Percentiles rank a stretch among this genome's conserved stretches.
phyloP scores from a whole-genome alignment of 257 asterid species.

The Prunella vulgaris region DNA sequence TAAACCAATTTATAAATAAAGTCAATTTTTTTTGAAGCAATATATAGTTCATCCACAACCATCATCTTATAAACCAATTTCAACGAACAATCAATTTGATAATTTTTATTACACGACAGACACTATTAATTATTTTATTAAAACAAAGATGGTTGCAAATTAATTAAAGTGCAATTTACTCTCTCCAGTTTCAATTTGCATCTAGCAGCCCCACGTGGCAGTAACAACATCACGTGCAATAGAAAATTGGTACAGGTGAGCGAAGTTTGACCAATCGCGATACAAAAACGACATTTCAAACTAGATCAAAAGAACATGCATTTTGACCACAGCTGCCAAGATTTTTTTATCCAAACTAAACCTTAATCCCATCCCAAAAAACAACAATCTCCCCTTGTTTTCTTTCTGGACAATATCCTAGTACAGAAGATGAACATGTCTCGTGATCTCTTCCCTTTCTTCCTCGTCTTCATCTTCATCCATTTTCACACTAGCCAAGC shows the following conservation, averaged over 20 bases:
- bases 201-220: not conserved
- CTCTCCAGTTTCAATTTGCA: too few relatives aligned
- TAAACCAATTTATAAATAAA: too few relatives aligned
- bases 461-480: slow-evolving; percentile 10
- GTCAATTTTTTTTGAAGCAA: too few relatives aligned
- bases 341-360: slow-evolving; percentile 21
- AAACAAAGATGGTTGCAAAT: too few relatives aligned
- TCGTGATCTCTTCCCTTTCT: not conserved
- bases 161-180: too few relatives aligned
- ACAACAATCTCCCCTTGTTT: not conserved
- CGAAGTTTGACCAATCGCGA: not conserved
- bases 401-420: not conserved
- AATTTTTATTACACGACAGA: too few relatives aligned
- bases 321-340: slow-evolving; percentile 30
- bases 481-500: not conserved
- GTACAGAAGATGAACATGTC: slow-evolving; percentile 15
- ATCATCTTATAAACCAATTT: too few relatives aligned
- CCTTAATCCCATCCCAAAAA: not conserved
- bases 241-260: not conserved
- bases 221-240: not conserved
- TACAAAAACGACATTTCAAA: not conserved
- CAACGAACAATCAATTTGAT: too few relatives aligned
- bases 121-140: too few relatives aligned
- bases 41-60: too few relatives aligned
- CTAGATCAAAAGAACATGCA: not conserved